Evolutionary conservation across 2,329 filamentous ascomycete species (phyloP).

Genomic region (Ceratocystis eucalypticola): DNA sequence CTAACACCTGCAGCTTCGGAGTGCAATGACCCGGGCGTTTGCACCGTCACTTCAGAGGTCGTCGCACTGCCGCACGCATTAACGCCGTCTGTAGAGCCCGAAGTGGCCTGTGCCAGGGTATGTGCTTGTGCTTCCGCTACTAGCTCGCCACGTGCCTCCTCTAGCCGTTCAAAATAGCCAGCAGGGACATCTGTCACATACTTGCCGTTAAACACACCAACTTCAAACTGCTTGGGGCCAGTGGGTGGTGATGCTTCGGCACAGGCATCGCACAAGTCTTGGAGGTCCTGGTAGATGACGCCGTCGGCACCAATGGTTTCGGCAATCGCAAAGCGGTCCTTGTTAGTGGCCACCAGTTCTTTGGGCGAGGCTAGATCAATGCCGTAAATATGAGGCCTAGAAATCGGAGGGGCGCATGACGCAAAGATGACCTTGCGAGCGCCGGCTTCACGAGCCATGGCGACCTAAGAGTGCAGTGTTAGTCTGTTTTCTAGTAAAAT

Average conservation of each 20-base stretch:
- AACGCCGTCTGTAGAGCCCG: slow-evolving; percentile 4
- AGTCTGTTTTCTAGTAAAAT: neutral
- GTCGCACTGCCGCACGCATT: slow-evolving; percentile 11
- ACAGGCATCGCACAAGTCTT: slow-evolving; percentile 69
- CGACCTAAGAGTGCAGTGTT: slow-evolving; percentile 22
- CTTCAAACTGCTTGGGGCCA: slow-evolving; percentile 57
- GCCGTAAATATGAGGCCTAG: slow-evolving; percentile 62
- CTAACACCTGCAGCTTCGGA: slow-evolving; percentile 15
- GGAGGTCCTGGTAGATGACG: slow-evolving; percentile 49
- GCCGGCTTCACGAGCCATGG: slow-evolving; percentile 72
- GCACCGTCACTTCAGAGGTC: neutral
- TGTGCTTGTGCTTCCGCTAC: neutral
- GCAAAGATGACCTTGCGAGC: slow-evolving; percentile 73
- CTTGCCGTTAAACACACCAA: slow-evolving; percentile 80
- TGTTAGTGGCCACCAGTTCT: slow-evolving; percentile 32
- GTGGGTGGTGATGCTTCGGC: slow-evolving; percentile 47
- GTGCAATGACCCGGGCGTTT: slow-evolving; percentile 8
- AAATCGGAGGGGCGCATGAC: slow-evolving; percentile 70
- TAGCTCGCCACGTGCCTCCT: slow-evolving; percentile 56
- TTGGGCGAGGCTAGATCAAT: slow-evolving; percentile 34
- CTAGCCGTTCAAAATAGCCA: slow-evolving; percentile 71
- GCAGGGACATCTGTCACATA: slow-evolving; percentile 71
- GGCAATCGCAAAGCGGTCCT: slow-evolving; percentile 31
- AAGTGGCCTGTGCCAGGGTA: slow-evolving; percentile 9
- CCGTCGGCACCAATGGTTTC: slow-evolving; percentile 32